A percentile compares a stretch with the other conserved stretches of the same genome.
phyloP scores from a whole-genome alignment of 768 basidiomycete genomes.

The Amanita thiersii region DNA sequence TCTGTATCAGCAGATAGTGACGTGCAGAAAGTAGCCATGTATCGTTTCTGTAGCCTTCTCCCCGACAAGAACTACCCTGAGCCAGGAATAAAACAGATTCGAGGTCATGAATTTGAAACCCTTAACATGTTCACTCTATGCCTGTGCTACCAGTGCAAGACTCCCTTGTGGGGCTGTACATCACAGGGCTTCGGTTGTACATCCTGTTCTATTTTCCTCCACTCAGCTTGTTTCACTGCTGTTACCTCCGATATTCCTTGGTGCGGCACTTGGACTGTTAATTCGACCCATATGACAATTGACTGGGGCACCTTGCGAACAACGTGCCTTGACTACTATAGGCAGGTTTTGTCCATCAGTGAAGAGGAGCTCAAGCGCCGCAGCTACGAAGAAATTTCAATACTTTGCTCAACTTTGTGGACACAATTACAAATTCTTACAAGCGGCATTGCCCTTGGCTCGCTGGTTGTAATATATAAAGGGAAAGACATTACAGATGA shows the following conservation, averaged over 20 bases:
- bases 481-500: conserved; percentile 22
- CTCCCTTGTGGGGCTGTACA: conserved; percentile 67
- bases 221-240: background rate
- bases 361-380: conserved; percentile 36
- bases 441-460: conserved; percentile 59
- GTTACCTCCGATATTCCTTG: conserved; percentile 7
- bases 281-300: conserved; percentile 43
- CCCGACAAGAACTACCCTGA: conserved; percentile 19
- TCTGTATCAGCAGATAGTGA: conserved; percentile 31
- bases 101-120: conserved; percentile 43
- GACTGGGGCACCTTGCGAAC: conserved; percentile 41
- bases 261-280: conserved; percentile 31
- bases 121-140: conserved; percentile 68
- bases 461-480: conserved; percentile 44
- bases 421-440: conserved; percentile 59
- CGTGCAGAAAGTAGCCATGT: conserved; percentile 50
- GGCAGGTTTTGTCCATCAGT: conserved; percentile 31
- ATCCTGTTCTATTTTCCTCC: conserved; percentile 48
- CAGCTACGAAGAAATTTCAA: conserved; percentile 64
- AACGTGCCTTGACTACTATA: conserved; percentile 51
- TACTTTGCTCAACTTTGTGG: conserved; percentile 53
- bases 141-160: conserved; percentile 58
- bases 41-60: conserved; percentile 49
- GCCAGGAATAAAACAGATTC: conserved; percentile 15
- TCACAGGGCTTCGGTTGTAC: conserved; percentile 59